A percentile compares a stretch with the other conserved stretches of the same genome.
These are phyloP conservation scores for Colletotrichum abscissum DNA, from an alignment of 2,329 filamentous ascomycete genomes.

Conservation along the genomic window DNA sequence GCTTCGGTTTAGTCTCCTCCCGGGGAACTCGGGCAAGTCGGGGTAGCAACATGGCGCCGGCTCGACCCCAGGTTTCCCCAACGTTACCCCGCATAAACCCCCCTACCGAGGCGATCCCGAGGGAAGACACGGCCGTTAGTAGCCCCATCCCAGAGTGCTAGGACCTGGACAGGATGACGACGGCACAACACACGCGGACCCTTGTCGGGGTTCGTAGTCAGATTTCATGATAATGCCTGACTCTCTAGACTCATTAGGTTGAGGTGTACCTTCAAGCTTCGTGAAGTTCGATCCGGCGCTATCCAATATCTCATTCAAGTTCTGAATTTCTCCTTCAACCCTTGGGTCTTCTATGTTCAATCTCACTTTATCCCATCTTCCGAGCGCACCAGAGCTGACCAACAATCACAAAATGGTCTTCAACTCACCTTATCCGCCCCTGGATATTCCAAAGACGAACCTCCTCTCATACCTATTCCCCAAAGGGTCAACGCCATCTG, in stretches of 20 bases:
- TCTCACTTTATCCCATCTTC: not conserved
- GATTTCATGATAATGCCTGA: not conserved
- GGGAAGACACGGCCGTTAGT: constrained; percentile 15
- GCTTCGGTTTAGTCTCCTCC: not conserved
- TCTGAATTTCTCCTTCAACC: not conserved
- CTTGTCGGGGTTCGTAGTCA: not conserved
- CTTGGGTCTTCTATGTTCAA: not conserved
- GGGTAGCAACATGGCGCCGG: not conserved
- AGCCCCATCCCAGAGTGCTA: not conserved
- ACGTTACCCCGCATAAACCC: constrained; percentile 24
- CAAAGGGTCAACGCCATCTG: constrained; percentile 44
- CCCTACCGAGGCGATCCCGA: constrained; percentile 29
- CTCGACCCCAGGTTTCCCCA: constrained; percentile 14
- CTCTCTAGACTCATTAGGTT: not conserved
- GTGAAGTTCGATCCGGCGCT: not conserved
- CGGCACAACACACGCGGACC: not conserved
- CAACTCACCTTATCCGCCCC: constrained; percentile 52
- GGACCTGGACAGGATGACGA: not conserved
- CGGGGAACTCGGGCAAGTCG: not conserved
- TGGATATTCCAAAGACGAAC: constrained; percentile 59
- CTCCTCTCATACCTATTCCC: constrained; percentile 51
- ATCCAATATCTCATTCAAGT: not conserved
- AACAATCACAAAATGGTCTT: constrained; percentile 49
- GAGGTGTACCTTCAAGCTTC: not conserved
- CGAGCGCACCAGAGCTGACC: not conserved